Conservation (phyloP, 176 grass and related monocot genomes). For the Metroxylon sagu region DNA sequence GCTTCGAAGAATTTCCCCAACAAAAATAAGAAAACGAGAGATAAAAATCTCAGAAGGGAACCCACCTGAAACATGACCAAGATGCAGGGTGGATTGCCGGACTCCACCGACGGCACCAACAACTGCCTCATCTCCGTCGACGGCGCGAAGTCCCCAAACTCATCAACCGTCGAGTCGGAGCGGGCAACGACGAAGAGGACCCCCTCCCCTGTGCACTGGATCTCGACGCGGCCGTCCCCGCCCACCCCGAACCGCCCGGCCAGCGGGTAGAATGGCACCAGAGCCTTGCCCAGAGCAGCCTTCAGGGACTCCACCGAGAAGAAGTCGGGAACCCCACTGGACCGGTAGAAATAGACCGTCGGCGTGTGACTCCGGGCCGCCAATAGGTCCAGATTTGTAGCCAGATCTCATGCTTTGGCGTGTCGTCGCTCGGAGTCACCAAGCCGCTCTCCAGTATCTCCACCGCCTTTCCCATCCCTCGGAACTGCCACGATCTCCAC, state of each 20-base stretch:
- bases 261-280: conserved; percentile 57
- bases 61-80: conserved; percentile 43
- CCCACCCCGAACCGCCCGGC: conserved; percentile 35
- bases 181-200: conserved; percentile 37
- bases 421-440: conserved; percentile 44
- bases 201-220: conserved; percentile 61
- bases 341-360: conserved; percentile 54
- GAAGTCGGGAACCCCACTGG: conserved; percentile 3
- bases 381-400: conserved; percentile 56
- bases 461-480: not conserved
- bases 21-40: no score
- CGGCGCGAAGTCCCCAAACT: conserved; percentile 45
- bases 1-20: no score
- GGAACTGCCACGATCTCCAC: no score
- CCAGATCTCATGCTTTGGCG: conserved; percentile 36
- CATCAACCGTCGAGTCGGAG: conserved; percentile 31
- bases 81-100: conserved; percentile 39
- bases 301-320: conserved; percentile 39
- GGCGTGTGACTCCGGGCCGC: conserved; percentile 39
- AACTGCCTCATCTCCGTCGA: conserved; percentile 38
- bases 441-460: conserved; percentile 50
- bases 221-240: conserved; percentile 21
- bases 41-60: not conserved
- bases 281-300: conserved; percentile 35
- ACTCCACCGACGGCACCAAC: conserved; percentile 36